Evolutionary conservation across 768 basidiomycete genomes (phyloP).

Genomic region (Porpolomopsis calyptriformis): DNA sequence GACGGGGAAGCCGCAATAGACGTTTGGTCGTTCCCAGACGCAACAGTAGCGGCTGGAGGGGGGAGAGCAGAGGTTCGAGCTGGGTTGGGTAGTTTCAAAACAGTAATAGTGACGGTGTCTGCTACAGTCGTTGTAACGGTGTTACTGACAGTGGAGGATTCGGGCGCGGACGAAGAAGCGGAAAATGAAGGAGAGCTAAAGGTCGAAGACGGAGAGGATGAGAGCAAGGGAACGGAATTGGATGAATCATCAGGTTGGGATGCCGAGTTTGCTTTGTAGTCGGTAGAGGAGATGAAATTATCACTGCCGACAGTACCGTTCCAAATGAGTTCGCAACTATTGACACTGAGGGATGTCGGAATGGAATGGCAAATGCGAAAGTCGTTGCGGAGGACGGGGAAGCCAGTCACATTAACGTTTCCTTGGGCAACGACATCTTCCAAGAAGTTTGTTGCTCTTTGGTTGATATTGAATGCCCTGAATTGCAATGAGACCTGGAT

Average conservation of each 20-base stretch:
- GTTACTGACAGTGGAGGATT: background rate
- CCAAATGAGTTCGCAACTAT: constrained; percentile 48
- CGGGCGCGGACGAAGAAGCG: constrained; percentile 4
- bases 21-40: no score
- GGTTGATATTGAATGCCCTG: constrained; percentile 56
- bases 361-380: constrained; percentile 51
- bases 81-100: background rate
- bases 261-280: constrained; percentile 3
- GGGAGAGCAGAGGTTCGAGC: no score
- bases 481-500: constrained; percentile 62
- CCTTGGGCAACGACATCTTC: constrained; percentile 39
- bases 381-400: constrained; percentile 41
- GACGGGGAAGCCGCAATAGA: no score
- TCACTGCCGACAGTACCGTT: constrained; percentile 22
- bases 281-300: constrained; percentile 5
- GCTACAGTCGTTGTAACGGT: background rate
- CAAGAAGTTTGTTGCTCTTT: constrained; percentile 43
- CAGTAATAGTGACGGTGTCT: background rate
- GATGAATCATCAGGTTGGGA: no score
- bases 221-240: no score
- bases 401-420: constrained; percentile 34
- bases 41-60: no score
- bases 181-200: constrained; percentile 7
- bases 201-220: no score
- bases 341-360: constrained; percentile 30